Evolutionary conservation across 1,284 basidiomycete species (phyloP), one percentile per base, ranked within the genome.

Genomic region (Xerocomus amazonicus): DNA sequence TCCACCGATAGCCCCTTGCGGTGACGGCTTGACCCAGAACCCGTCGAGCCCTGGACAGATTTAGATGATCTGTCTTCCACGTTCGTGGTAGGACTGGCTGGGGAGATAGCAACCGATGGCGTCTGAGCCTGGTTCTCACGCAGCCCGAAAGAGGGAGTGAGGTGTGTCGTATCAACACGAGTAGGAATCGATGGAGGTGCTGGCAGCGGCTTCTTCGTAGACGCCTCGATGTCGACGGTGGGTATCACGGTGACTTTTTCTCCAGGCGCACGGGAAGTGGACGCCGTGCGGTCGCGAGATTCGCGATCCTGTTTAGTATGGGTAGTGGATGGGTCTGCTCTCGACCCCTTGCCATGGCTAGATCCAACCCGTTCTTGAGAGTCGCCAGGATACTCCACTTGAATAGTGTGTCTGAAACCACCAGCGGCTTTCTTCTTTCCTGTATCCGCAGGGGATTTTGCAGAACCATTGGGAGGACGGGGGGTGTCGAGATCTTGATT

Each of bases 381-480:
- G 57, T 67, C 60, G 66, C 50, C 76, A 37, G 86, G 85, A 58
- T 94, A 94, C 66, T 96, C 93, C 49, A 97, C 86, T 68, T 97
- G 92, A 36, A 96, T 91, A 3, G 93, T 96, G 69, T 96, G 92
- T 13, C 87, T 72, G 66, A 84, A 80, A 46, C 67, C 74, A 6
- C 55, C 28, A 16, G 55, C 19, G 16, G 63, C 67, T 47, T 70
- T 73, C 63, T 72, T 71, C 57, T 73, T 73, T 51, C 66, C 63
- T 10, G 66, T 55, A 43, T 74, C 72, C 14, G 69, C 59, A 27
- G 56, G 41, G 1, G 57, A 26, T 54, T 58, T 56, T 55, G 62
- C 43, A 49, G 57, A 45, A 45, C 54, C 54, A 47, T 58, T 52
- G 40, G 55, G 36, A 51, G 54, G 45, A 26, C 55, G 43, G 28